phyloP scores from a whole-genome alignment of 768 basidiomycete genomes.

The Trametopsis cervina region DNA sequence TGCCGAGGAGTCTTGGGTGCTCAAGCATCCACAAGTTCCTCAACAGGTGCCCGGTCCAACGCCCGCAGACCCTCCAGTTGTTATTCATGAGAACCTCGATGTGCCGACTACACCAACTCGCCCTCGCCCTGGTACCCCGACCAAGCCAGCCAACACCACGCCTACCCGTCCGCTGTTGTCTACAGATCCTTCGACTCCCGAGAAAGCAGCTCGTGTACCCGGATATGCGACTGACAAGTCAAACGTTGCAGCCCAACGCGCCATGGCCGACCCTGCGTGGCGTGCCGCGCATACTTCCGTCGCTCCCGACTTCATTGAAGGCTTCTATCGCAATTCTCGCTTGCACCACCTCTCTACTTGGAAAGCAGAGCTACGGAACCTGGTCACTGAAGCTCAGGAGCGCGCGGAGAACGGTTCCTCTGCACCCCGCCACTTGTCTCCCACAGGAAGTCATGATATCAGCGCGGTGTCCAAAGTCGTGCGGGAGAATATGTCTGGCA shows the following conservation, averaged over 20 bases:
- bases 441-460: constrained; percentile 7
- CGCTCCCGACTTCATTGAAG: constrained; percentile 81
- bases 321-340: constrained; percentile 65
- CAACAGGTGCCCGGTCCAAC: not conserved
- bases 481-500: constrained; percentile 20
- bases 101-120: too few species aligned
- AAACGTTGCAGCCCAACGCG: constrained; percentile 67
- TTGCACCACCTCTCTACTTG: constrained; percentile 89
- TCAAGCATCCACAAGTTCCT: not conserved
- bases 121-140: constrained; percentile 5
- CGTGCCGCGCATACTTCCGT: constrained; percentile 80
- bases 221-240: constrained; percentile 62
- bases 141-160: constrained; percentile 8
- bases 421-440: not conserved
- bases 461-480: constrained; percentile 28
- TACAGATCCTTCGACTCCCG: constrained; percentile 36
- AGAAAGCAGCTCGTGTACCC: constrained; percentile 43
- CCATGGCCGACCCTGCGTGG: constrained; percentile 84
- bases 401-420: constrained; percentile 41
- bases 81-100: too few species aligned
- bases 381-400: constrained; percentile 77
- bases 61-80: not conserved
- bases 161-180: constrained; percentile 25
- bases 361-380: constrained; percentile 82
- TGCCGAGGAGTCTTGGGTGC: too few species aligned